Evolutionary conservation across 768 basidiomycete genomes (phyloP), one percentile per base, ranked within the genome.

Genomic region (Artomyces pyxidatus): DNA sequence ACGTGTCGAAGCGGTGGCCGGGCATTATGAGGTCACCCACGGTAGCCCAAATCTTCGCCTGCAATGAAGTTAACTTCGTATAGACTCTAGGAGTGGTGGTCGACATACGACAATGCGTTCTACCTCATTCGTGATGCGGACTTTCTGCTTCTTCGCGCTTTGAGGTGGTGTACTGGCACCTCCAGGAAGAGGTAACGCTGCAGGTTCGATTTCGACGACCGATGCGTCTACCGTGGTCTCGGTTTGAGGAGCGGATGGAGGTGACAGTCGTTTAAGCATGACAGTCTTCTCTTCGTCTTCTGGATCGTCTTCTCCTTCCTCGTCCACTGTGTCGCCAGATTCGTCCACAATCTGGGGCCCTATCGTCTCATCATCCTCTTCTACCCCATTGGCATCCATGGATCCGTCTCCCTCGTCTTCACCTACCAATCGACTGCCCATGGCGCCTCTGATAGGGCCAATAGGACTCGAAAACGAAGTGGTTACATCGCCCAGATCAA

Each of bases 11-110:
- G 9, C 63, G 56, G 56, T 76, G 68, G 12, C 76, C 77, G 16
- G 79, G 77, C 67, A 77, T 74, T 16, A 88, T 70, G 29, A 80
- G 67, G 39, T 88, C 85, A 17, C 81, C 77, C 10, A 81, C 68
- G 9, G 80, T 77, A 10, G 68, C 52, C 83, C 85, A 85, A 54
- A 90, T 82, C 59, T 79, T 86, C 23, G 72, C 61, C 88, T 89
- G 54, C 9, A 16, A 37, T 29, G 25, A 41, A 21, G 16, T 42
- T 6, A 57, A 39, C 17, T 22, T 29, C 1, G 14, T 10, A 16
- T 27, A 16, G 21, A 32, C 9, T 21, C 27, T 28, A 23, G n/a
- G n/a, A n/a, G n/a, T n/a, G n/a, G n/a, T n/a, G n/a, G 16, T 22
- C 16, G 16, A 68, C 81, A 52, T 65, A 81, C 86, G 47, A 75